Percentiles rank a stretch among this genome's conserved stretches.
Conservation (phyloP, 371 early-diverging fungal genomes). For the Mucor ambiguus region DNA sequence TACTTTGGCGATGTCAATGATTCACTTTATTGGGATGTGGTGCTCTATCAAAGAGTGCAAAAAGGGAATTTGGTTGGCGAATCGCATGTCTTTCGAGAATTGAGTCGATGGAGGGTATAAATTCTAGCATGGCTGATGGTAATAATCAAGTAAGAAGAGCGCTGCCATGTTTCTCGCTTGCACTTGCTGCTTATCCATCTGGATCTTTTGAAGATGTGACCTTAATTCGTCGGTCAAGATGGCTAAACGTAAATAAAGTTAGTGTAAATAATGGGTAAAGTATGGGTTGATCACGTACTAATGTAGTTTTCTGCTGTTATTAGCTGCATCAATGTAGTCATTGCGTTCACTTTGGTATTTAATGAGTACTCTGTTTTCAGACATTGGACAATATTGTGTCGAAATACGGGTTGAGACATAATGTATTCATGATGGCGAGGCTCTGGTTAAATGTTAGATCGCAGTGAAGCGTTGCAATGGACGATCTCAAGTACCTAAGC, state of each 20-base stretch:
- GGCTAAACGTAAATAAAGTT: conserved; percentile 8
- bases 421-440: conserved; percentile 40
- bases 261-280: background rate
- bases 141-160: conserved; percentile 39
- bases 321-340: conserved; percentile 45
- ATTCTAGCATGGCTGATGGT: conserved; percentile 3
- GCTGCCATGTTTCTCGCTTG: conserved; percentile 23
- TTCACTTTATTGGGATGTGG: conserved; percentile 34
- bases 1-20: conserved; percentile 1
- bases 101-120: conserved; percentile 20
- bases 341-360: conserved; percentile 39
- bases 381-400: conserved; percentile 24
- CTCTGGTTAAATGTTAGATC: conserved; percentile 24
- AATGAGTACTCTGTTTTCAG: conserved; percentile 17
- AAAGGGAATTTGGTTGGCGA: conserved; percentile 26
- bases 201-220: background rate
- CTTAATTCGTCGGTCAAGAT: conserved; percentile 29
- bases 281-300: background rate
- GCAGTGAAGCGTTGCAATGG: background rate
- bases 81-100: conserved; percentile 30
- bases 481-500: conserved; percentile 34
- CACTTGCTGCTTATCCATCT: background rate
- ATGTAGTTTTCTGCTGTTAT: conserved; percentile 22
- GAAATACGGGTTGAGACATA: conserved; percentile 25
- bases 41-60: conserved; percentile 28